A percentile compares a stretch with the other conserved stretches of the same genome.
These are phyloP conservation scores for Botrytis tulipae DNA, from an alignment of 2,329 filamentous ascomycete genomes.

Conservation along the genomic window DNA sequence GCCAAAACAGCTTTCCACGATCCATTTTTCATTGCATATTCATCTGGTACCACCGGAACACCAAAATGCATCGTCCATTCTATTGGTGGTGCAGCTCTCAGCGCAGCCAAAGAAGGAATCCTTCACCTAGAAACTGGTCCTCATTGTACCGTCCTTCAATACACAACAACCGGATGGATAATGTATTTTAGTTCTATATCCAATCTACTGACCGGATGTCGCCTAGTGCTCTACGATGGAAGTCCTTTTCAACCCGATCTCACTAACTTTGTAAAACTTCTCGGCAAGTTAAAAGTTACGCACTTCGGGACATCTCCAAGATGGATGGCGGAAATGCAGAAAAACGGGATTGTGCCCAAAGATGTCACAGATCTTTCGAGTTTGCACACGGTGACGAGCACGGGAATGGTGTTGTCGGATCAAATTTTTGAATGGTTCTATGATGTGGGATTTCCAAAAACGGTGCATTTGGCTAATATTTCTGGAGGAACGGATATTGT, in stretches of 20 bases:
- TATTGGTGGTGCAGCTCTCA: constrained; percentile 63
- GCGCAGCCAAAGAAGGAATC: constrained; percentile 20
- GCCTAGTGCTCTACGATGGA: neutral
- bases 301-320: neutral
- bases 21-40: constrained; percentile 75
- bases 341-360: neutral
- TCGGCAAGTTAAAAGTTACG: neutral
- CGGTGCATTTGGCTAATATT: neutral
- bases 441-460: neutral
- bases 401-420: neutral
- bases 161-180: neutral
- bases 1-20: constrained; percentile 49
- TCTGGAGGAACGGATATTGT: neutral
- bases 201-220: neutral
- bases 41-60: constrained; percentile 76
- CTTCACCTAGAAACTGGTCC: neutral
- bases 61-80: constrained; percentile 87
- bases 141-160: neutral
- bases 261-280: neutral
- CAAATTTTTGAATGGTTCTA: neutral
- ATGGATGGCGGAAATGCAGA: neutral
- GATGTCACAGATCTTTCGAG: neutral
- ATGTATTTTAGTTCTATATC: neutral
- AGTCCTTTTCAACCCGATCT: neutral
- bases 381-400: neutral